Evolutionary conservation across 306 rosid species (phyloP).

Genomic region (Calophaca sinica): DNA sequence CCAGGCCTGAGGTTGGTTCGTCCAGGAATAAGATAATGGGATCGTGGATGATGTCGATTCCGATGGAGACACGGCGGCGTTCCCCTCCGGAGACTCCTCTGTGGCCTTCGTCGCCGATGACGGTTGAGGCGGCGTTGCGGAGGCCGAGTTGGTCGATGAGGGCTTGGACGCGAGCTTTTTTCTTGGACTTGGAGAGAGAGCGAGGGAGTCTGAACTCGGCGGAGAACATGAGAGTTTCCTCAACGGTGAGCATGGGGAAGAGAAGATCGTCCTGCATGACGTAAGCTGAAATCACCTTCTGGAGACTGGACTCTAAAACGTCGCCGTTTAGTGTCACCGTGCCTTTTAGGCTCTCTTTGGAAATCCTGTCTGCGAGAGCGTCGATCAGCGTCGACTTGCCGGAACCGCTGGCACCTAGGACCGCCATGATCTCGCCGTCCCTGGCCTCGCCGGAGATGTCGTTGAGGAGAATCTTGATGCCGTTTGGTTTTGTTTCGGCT

Average conservation of each 20-base stretch:
- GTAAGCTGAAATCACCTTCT: conserved; percentile 84
- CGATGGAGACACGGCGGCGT: conserved; percentile 89
- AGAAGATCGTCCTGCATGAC: conserved; percentile 98
- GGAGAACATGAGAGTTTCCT: conserved; percentile 92
- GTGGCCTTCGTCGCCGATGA: conserved; percentile 92
- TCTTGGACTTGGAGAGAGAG: conserved; percentile 74
- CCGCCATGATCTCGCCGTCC: conserved; percentile 94
- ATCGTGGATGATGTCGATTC: conserved; percentile 87
- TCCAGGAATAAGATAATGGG: conserved; percentile 86
- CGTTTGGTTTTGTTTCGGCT: conserved; percentile 10
- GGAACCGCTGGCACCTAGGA: conserved; percentile 92
- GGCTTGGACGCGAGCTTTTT: conserved; percentile 78
- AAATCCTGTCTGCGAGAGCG: conserved; percentile 80
- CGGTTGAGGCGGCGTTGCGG: conserved; percentile 66
- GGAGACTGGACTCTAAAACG: conserved; percentile 60
- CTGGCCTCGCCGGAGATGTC: conserved; percentile 85
- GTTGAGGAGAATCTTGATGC: conserved; percentile 66
- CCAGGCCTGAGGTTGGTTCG: conserved; percentile 92
- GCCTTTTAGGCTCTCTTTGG: conserved; percentile 82
- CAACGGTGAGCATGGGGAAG: conserved; percentile 94
- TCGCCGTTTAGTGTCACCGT: conserved; percentile 66
- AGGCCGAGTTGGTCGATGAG: conserved; percentile 85
- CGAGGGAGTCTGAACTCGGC: conserved; percentile 92
- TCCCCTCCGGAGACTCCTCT: conserved; percentile 93
- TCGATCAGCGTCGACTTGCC: conserved; percentile 93